Base-by-base conservation (phyloP, 768 basidiomycete genomes). In the Tephrocybe rancida region DNA sequence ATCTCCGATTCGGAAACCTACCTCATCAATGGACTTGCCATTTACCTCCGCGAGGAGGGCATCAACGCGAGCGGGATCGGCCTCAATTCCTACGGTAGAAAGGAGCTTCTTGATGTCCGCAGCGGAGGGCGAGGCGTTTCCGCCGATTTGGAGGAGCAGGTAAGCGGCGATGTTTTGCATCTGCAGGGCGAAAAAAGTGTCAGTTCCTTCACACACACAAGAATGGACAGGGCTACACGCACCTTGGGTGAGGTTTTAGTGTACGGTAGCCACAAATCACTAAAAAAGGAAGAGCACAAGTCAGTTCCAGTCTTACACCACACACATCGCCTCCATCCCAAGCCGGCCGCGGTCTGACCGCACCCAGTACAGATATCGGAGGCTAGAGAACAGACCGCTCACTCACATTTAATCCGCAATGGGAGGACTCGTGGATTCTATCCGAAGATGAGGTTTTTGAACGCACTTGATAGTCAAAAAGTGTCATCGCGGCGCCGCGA, bases 81-180 rank as follows among this genome's bases (percentile, higher is more conserved):
- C 80, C 70, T 96, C 93, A 63, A 97, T 87, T 65, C 92, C 93
- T 64, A 93, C 97, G 58, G 87, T 78, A 50, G 66, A 73, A 63
- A 99, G 87, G 67, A 98, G 85, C 65, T 86, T 86, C 78, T 86
- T 93, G 78, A 99, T 80, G 70, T 98, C 95, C 42, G 66, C 81
- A 50, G 90, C 91, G 56, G 88, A 86, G 59, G 97, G 95, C 58
- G 82, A 84, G 65, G 86, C 75, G 68, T 98, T 98, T 51, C 97
- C 97, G 62, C 94, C 97, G 69, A 86, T 83, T 73, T 90, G 89
- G 77, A 98, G 94, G 71, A 99, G 93, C 56, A 99, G 86, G 82
- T 97, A 98, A 61, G 94, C 92, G 77, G 94, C 95, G 73, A 98
- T 78, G 70, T 94, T 77, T 75, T 90, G 90, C 92, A 94, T 94